Conservation (phyloP, 1,139 yeast genomes). For the Protomyces gravidus region DNA sequence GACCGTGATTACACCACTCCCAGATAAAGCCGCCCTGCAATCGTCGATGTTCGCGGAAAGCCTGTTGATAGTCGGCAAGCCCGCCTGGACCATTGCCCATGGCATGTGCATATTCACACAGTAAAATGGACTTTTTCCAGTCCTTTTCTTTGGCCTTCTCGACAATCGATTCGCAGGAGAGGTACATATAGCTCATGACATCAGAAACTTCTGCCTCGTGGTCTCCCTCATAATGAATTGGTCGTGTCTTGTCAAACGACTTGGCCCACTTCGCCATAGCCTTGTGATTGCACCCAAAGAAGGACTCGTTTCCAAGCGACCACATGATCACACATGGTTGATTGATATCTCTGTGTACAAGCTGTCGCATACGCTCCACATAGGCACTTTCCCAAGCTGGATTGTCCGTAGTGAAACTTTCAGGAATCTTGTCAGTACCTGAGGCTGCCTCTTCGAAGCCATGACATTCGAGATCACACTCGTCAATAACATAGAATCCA, state of each 20-base stretch:
- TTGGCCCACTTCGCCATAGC: constrained; percentile 40
- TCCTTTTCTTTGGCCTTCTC: constrained; percentile 34
- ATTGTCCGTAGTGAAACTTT: constrained; percentile 39
- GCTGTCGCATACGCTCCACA: constrained; percentile 41
- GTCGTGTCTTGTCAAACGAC: constrained; percentile 38
- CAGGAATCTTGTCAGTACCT: constrained; percentile 9
- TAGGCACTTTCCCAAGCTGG: constrained; percentile 41
- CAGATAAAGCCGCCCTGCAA: constrained; percentile 44
- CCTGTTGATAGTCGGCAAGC: constrained; percentile 41
- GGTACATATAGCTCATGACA: constrained; percentile 42
- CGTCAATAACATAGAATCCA: constrained; percentile 44
- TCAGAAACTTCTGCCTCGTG: constrained; percentile 39
- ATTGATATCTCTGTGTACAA: constrained; percentile 41
- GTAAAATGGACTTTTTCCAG: constrained; percentile 39
- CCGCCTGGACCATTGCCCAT: constrained; percentile 46
- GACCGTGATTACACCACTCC: constrained; percentile 46
- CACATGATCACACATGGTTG: constrained; percentile 43
- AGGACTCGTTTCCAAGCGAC: constrained; percentile 45
- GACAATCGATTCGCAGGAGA: constrained; percentile 37
- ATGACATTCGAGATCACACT: constrained; percentile 44
- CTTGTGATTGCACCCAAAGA: constrained; percentile 41
- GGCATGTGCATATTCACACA: constrained; percentile 45
- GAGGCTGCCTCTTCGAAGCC: constrained; percentile 39
- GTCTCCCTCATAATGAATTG: constrained; percentile 43
- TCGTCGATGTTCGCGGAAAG: constrained; percentile 39